Evolutionary conservation across 2,329 filamentous ascomycete genomes (phyloP).

Genomic region (Capronia epimyces): DNA sequence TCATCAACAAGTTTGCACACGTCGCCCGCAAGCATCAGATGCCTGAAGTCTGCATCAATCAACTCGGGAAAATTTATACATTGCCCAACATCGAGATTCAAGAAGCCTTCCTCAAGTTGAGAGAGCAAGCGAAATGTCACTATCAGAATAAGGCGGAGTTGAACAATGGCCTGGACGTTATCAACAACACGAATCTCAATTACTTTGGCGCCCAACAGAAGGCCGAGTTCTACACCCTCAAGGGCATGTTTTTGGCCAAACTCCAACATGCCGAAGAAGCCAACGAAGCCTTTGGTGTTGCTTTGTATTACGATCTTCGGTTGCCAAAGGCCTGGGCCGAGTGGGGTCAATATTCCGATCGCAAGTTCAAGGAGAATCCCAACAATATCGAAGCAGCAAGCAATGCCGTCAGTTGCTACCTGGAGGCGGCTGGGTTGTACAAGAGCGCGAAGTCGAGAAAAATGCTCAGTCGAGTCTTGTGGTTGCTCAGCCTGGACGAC

Average conservation of each 20-base stretch:
- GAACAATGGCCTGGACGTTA: conserved; percentile 88
- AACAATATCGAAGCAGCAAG: conserved; percentile 74
- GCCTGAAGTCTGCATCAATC: conserved; percentile 93
- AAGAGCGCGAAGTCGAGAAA: conserved; percentile 97
- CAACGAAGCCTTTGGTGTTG: conserved; percentile 88
- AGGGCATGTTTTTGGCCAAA: conserved; percentile 98
- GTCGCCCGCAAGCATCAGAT: conserved; percentile 95
- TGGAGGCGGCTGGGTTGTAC: conserved; percentile 92
- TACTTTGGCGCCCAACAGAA: conserved; percentile 97
- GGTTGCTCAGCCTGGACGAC: conserved; percentile 91
- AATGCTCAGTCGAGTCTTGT: conserved; percentile 84
- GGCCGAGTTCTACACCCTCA: conserved; percentile 97
- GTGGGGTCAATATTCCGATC: conserved; percentile 97
- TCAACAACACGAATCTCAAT: conserved; percentile 98
- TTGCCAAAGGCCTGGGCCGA: conserved; percentile 97
- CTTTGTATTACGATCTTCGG: conserved; percentile 90
- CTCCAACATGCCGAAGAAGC: conserved; percentile 85
- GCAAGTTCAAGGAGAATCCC: conserved; percentile 88
- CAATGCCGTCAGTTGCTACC: conserved; percentile 89
- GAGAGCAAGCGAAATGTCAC: conserved; percentile 98
- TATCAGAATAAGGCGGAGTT: conserved; percentile 94
- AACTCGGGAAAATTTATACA: conserved; percentile 96
- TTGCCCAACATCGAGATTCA: conserved; percentile 99
- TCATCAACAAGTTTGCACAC: conserved; percentile 97
- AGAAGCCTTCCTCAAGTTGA: conserved; percentile 92